These are phyloP conservation scores for Dictyostelium firmibasis DNA, from an alignment of 78 protist genomes.

Conservation along the genomic window DNA sequence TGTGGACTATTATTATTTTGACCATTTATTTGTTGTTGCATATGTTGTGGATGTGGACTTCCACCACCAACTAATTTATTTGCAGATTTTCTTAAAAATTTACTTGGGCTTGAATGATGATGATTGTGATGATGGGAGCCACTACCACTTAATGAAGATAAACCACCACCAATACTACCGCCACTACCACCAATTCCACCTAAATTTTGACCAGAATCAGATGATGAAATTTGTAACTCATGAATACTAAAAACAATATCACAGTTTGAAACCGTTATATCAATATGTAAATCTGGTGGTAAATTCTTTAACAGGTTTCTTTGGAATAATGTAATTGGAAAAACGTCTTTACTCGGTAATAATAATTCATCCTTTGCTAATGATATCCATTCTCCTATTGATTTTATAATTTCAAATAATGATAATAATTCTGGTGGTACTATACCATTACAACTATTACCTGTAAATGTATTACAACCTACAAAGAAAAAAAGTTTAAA, in stretches of 20 bases:
- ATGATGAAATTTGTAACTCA: constrained; percentile 35
- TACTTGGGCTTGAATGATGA: constrained; percentile 19
- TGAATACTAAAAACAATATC: constrained; percentile 55
- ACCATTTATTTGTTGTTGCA: not conserved
- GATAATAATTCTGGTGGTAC: constrained; percentile 26
- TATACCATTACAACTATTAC: not conserved
- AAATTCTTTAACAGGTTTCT: constrained; percentile 41
- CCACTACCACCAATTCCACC: not conserved
- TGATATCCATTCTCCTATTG: constrained; percentile 54
- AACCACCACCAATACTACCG: not conserved
- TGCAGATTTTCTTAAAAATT: constrained; percentile 17
- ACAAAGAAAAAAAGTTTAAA: not conserved
- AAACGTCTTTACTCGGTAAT: constrained; percentile 36
- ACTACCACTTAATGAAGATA: not conserved
- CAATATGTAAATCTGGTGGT: constrained; percentile 61
- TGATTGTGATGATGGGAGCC: not conserved
- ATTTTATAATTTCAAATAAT: constrained; percentile 28
- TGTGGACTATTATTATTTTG: not conserved
- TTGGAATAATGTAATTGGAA: constrained; percentile 50
- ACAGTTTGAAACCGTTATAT: constrained; percentile 44
- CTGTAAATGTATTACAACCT: not conserved
- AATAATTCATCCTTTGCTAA: constrained; percentile 58
- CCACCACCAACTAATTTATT: not conserved
- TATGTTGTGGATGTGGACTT: not conserved
- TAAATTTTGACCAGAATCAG: not conserved